Evolutionary conservation across 805 yeast genomes (phyloP), one percentile per base, ranked within the genome.

Genomic region (Saturnispora besseyi): DNA sequence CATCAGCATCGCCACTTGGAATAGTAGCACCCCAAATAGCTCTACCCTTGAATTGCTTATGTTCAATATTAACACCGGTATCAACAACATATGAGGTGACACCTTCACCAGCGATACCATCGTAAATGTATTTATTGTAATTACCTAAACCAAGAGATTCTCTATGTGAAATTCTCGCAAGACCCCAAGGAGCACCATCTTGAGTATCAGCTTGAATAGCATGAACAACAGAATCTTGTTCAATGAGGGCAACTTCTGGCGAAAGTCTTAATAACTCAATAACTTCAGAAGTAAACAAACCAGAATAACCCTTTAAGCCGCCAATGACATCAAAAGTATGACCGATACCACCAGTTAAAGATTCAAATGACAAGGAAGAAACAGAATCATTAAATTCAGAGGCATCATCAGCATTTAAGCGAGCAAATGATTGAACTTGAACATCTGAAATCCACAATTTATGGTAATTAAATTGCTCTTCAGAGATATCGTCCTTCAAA

Each of bases 111-210:
- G 82, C 93, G 45, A 78, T 77, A 55, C 74, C 74, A 56, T 84
- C 87, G 64, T 77, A 86, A 51, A 82, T 61, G 66, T 87, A 87
- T 65, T 82, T 82, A 69, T 81, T 82, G 71, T 81, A 82, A 48
- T 82, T 75, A 52, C 82, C 82, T 54, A 84, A 73, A 55, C 80
- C 78, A 61, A 84, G 73, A 15, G 82, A 74, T 51, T 81, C 78
- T 68, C 90, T 78, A 70, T 88, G 96, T 26, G 96, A 85, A 53
- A 89, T 79, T 74, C 96, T 79, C 26, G 95, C 86, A 55, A 89
- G 76, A 60, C 96, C 96, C 96, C 96, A 89, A 44, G 96, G 95
- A 29, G 96, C 90, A 54, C 89, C 89, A 56, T 77, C 76, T 71
- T 88, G 93, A 53, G 78, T 75, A 53, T 80, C 77, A 47, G 81